Conservation (phyloP, 2,329 filamentous ascomycete genomes). For the Fusarium secorum region DNA sequence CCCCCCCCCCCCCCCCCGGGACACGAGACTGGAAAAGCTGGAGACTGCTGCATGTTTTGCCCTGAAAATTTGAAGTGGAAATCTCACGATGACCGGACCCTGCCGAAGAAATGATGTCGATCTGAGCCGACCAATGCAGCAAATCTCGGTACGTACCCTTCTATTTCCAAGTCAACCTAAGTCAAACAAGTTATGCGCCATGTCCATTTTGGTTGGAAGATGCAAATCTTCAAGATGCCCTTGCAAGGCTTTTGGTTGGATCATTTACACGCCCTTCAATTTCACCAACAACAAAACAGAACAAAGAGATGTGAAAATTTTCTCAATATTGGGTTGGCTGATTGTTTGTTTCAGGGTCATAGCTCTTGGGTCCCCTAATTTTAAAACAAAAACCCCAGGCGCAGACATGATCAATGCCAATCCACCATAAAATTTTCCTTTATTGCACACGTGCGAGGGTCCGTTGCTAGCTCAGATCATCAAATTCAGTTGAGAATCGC, state of each 20-base stretch:
- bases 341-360: slow-evolving; percentile 14
- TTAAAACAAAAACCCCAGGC: neutral
- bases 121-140: slow-evolving; percentile 30
- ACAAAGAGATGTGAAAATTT: neutral
- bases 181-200: slow-evolving; percentile 12
- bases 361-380: slow-evolving; percentile 2
- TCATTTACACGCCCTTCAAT: slow-evolving; percentile 11
- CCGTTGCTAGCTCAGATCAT: slow-evolving; percentile 29
- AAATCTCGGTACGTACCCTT: slow-evolving; percentile 3
- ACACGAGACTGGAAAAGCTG: slow-evolving; percentile 2
- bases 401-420: neutral
- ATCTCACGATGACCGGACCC: slow-evolving; percentile 29
- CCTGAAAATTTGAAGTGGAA: neutral
- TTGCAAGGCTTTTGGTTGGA: slow-evolving; percentile 11
- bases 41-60: slow-evolving; percentile 14
- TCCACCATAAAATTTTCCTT: slow-evolving; percentile 26
- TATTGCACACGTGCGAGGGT: slow-evolving; percentile 1
- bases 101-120: slow-evolving; percentile 41
- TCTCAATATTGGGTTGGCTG: neutral
- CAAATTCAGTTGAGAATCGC: slow-evolving; percentile 27
- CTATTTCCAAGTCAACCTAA: neutral
- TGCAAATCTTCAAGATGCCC: slow-evolving; percentile 1
- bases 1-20: no score
- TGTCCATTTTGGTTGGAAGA: slow-evolving; percentile 10
- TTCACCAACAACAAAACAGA: neutral